Evolutionary conservation across 208 protist species (phyloP).

Genomic region (Acanthamoeba lenticulata): DNA sequence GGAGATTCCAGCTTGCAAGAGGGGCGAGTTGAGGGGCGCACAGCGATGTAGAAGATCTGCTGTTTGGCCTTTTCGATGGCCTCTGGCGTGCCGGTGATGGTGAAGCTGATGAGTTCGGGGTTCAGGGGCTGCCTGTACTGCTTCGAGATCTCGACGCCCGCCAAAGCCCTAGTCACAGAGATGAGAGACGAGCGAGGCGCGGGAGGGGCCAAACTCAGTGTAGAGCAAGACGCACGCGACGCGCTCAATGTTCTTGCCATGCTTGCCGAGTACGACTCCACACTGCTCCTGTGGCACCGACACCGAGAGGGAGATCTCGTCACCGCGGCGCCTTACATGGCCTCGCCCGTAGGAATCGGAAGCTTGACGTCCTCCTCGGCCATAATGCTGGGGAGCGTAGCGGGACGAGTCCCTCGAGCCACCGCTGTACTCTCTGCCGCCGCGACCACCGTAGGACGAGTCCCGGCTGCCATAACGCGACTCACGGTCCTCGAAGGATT

Average conservation of each 20-base stretch:
- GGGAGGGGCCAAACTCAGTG: not conserved
- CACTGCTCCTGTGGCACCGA: not conserved
- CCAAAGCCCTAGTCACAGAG: not conserved
- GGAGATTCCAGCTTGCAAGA: too few species aligned
- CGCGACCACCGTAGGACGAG: not conserved
- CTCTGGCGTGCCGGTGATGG: not conserved
- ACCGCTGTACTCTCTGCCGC: not conserved
- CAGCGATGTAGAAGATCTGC: constrained; percentile 1
- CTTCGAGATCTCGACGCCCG: not conserved
- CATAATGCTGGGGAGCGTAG: not conserved
- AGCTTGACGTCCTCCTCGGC: not conserved
- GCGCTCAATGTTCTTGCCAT: not conserved
- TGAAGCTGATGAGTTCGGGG: not conserved
- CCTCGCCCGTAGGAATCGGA: too few species aligned
- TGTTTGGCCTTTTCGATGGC: constrained; percentile 10
- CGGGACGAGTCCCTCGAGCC: not conserved
- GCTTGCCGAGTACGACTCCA: not conserved
- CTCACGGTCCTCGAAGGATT: not conserved
- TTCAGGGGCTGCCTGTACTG: not conserved
- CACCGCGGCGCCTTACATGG: not conserved
- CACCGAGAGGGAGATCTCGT: not conserved
- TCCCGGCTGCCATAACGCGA: not conserved
- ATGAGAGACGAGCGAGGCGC: not conserved
- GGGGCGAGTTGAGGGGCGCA: not conserved
- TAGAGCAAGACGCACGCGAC: not conserved